These are phyloP conservation scores for Cenchrus americanus DNA, from an alignment of 176 grass and related monocot genomes.

Conservation along the genomic window DNA sequence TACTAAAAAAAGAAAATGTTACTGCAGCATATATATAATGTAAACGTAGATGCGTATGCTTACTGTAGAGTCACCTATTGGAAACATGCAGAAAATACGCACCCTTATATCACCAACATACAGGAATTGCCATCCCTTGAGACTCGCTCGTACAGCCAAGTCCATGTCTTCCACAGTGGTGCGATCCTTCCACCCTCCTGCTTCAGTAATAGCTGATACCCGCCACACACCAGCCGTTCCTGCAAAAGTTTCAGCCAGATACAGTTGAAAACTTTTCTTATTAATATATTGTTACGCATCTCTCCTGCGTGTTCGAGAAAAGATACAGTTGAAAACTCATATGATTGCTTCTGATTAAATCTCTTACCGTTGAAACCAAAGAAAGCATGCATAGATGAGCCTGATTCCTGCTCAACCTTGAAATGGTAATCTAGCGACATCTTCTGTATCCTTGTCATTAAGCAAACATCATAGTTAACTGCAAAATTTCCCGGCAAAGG, in stretches of 20 bases:
- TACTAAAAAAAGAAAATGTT: slow-evolving; percentile 11
- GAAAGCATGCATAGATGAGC: slow-evolving; percentile 65
- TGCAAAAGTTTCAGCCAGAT: slow-evolving; percentile 22
- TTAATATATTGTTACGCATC: no score
- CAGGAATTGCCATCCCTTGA: slow-evolving; percentile 77
- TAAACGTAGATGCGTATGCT: background rate
- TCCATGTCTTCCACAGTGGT: slow-evolving; percentile 89
- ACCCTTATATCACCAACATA: slow-evolving; percentile 72
- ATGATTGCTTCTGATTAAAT: slow-evolving; percentile 14
- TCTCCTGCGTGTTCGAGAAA: no score
- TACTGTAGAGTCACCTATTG: background rate
- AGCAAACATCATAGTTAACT: slow-evolving; percentile 66
- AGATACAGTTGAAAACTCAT: background rate
- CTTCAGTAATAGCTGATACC: slow-evolving; percentile 58
- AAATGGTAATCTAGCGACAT: slow-evolving; percentile 85
- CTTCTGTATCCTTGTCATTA: slow-evolving; percentile 82
- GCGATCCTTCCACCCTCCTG: slow-evolving; percentile 77
- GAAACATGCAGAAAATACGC: slow-evolving; percentile 17
- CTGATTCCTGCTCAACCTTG: slow-evolving; percentile 81
- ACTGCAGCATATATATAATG: background rate
- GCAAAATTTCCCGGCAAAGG: slow-evolving; percentile 55
- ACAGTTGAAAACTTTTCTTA: background rate
- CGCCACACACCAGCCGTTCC: slow-evolving; percentile 80
- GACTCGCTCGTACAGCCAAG: slow-evolving; percentile 69
- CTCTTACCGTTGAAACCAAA: slow-evolving; percentile 80